Base-by-base conservation (phyloP, 2,329 filamentous ascomycete genomes). In the Aspergillus fijiensis region DNA sequence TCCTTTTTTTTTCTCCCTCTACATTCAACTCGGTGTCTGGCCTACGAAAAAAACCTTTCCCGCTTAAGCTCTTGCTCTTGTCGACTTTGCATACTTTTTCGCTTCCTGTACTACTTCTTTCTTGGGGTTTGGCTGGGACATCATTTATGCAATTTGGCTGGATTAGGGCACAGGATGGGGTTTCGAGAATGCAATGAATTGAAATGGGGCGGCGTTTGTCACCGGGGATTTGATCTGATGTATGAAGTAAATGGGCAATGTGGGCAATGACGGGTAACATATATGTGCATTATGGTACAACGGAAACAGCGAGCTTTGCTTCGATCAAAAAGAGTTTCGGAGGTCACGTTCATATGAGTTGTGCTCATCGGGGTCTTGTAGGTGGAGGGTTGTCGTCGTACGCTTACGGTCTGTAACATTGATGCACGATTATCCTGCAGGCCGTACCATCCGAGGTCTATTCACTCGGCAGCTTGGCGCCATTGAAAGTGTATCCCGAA, bases 91-190 rank as follows among this genome's bases (percentile, higher is more conserved):
- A 65, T 65, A 63, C 56, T 66, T 59, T 16, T 58, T 54, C 61
- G 59, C 63, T 64, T 66, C 63, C 66, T 67, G 65, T 66, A 67
- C 64, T 67, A 67, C 62, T 65, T 63, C 63, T 67, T 66, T 55
- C 63, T 67, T 66, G 51, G 64, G 65, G 64, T 63, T 63, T 60
- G 61, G 61, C 65, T 66, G 65, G 65, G 65, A 65, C 59, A 53
- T 65, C 57, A 60, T 62, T 52, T 55, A 63, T 67, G 62, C 65
- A 64, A 60, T 59, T 59, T 60, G 65, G 63, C 64, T 63, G 65
- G 65, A 60, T 67, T 67, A 64, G 62, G 63, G 60, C 48, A 57
- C 54, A 49, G 60, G 54, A 65, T 57, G 59, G 60, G 60, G 48
- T 48, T 49, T 56, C 54, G 57, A 63, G 54, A 65, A 65, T 65